Evolutionary conservation across 768 basidiomycete genomes (phyloP).

Genomic region (Calocera cornea): DNA sequence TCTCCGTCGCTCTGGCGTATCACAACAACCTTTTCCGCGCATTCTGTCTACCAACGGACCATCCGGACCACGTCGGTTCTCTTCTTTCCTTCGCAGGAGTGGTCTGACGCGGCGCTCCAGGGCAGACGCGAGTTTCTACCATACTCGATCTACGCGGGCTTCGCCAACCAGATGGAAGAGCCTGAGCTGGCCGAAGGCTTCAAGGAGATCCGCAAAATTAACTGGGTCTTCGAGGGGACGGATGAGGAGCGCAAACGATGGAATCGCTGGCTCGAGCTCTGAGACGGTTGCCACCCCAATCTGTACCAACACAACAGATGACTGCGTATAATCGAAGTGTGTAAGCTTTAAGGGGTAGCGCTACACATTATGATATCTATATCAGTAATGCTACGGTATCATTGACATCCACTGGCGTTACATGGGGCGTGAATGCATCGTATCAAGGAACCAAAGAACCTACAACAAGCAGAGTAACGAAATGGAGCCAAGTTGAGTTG

Average conservation of each 20-base stretch:
- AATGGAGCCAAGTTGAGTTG: background rate
- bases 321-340: background rate
- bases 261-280: slow-evolving; percentile 74
- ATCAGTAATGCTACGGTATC: slow-evolving; percentile 4
- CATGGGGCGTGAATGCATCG: slow-evolving; percentile 3
- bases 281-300: background rate
- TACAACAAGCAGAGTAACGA: background rate
- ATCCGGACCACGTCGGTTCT: background rate
- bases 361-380: slow-evolving; percentile 5
- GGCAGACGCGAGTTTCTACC: slow-evolving; percentile 42
- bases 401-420: slow-evolving; percentile 5
- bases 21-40: slow-evolving; percentile 90
- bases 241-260: slow-evolving; percentile 58
- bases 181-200: slow-evolving; percentile 62
- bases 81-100: slow-evolving; percentile 1
- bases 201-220: slow-evolving; percentile 56
- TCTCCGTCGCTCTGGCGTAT: slow-evolving; percentile 69
- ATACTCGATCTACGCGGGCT: slow-evolving; percentile 44
- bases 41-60: slow-evolving; percentile 21
- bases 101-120: slow-evolving; percentile 21
- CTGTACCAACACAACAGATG: background rate
- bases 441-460: background rate
- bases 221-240: slow-evolving; percentile 67
- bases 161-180: slow-evolving; percentile 37
- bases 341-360: background rate